Base-by-base conservation (phyloP, 164 flowering plant species). In the Echeveria elegans region DNA sequence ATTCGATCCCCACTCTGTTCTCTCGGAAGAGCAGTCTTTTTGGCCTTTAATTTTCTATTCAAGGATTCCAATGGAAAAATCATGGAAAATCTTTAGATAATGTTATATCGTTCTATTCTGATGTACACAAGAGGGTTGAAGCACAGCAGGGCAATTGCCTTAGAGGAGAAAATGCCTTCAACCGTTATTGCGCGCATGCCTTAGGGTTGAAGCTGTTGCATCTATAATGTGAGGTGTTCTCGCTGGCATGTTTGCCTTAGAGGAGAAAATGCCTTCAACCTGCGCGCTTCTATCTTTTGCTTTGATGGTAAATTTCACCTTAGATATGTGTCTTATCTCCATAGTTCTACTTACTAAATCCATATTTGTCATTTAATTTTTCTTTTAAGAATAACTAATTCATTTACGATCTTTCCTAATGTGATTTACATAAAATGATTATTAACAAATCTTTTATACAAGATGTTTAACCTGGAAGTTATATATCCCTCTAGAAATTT, bases 121-220 rank as follows among this genome's bases (percentile, higher is more conserved):
- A 58, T 69, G 68, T 80, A 94, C 96, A 94, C 99, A 7, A 79
- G 90, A 24, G 99, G 99, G 29, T 81, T 94, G 68, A 94, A 91
- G 77, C 96, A 94, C 71, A 97, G 99, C 50, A 89, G 99, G 70
- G 99, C 97, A 48, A 83, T 94, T 70, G 90, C 91, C n/a, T n/a
- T n/a, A n/a, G n/a, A n/a, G n/a, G n/a, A n/a, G n/a, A n/a, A n/a
- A n/a, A n/a, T n/a, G n/a, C n/a, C n/a, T n/a, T n/a, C n/a, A n/a
- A n/a, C n/a, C n/a, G n/a, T n/a, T n/a, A n/a, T n/a, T n/a, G n/a
- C n/a, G n/a, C n/a, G n/a, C n/a, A n/a, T n/a, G n/a, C n/a, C n/a
- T n/a, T n/a, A n/a, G n/a, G 14, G 92, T 94, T 82, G 94, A 92
- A 30, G 96, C 99, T 67, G 89, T 94, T 70, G 99, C 99, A 66